Evolutionary conservation across 768 basidiomycete genomes (phyloP).

Genomic region (Clathrus columnatus): DNA sequence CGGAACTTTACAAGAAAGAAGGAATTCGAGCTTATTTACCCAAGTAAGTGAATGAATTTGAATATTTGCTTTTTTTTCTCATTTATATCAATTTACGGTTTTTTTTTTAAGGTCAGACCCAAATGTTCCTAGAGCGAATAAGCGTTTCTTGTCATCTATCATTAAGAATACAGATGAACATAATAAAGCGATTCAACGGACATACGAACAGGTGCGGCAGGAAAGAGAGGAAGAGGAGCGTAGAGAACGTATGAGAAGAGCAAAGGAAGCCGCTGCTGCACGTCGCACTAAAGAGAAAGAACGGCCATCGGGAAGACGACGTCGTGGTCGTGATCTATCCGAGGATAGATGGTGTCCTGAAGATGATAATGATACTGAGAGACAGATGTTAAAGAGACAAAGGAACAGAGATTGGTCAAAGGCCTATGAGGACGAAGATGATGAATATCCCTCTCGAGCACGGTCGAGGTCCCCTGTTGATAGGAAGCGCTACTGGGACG

Average conservation of each 20-base stretch:
- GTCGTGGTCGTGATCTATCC: conserved; percentile 8
- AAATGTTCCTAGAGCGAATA: conserved; percentile 62
- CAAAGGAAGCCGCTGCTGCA: conserved; percentile 59
- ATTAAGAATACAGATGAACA: conserved; percentile 94
- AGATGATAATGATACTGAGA: conserved; percentile 23
- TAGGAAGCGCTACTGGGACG: conserved; percentile 4
- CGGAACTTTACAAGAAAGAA: conserved; percentile 64
- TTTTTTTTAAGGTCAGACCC: conserved; percentile 44
- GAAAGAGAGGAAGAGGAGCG: conserved; percentile 17
- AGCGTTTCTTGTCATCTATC: conserved; percentile 44
- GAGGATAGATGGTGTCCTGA: conserved; percentile 20
- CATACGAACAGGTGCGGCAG: conserved; percentile 20
- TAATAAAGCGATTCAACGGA: conserved; percentile 62
- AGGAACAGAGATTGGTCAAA: conserved; percentile 46
- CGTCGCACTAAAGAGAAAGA: conserved; percentile 51
- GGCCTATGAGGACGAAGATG: conserved; percentile 32
- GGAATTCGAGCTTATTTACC: conserved; percentile 76
- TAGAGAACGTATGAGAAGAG: conserved; percentile 42
- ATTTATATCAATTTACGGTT: background rate
- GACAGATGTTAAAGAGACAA: conserved; percentile 35
- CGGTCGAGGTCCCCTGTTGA: conserved; percentile 3
- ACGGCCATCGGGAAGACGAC: conserved; percentile 22
- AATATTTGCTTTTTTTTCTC: background rate
- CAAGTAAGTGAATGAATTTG: conserved; percentile 29
- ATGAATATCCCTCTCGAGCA: conserved; percentile 23